These are phyloP conservation scores for Bathelium albidoporum DNA, from an alignment of 495 filamentous ascomycete species.

Conservation along the genomic window DNA sequence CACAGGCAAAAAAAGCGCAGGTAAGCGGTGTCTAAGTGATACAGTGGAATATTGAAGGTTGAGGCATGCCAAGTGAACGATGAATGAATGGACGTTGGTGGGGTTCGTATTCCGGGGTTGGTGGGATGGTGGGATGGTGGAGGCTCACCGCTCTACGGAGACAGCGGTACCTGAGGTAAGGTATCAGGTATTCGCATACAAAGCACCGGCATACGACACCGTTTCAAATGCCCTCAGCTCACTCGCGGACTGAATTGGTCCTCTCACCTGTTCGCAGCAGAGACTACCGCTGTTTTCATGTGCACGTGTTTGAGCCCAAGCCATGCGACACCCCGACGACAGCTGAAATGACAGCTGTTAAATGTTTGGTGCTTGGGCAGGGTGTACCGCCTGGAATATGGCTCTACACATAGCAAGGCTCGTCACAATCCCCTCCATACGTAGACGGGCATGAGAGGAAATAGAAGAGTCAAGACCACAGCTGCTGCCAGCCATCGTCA, in stretches of 20 bases:
- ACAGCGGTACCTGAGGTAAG: background rate
- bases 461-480: background rate
- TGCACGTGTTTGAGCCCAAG: background rate
- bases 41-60: slow-evolving; percentile 21
- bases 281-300: background rate
- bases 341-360: no score
- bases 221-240: background rate
- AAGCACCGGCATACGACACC: background rate
- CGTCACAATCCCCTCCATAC: no score
- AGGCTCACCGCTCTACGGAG: slow-evolving; percentile 4
- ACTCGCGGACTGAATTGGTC: background rate
- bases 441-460: background rate
- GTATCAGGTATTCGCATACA: no score
- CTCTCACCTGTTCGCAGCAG: background rate
- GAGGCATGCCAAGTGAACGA: slow-evolving; percentile 1
- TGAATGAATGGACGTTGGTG: background rate
- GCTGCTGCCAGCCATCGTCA: background rate
- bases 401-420: no score
- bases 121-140: no score
- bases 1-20: background rate
- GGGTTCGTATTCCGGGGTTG: slow-evolving; percentile 8
- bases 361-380: no score
- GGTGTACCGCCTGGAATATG: no score
- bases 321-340: background rate
- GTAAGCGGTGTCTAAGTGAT: background rate